Conservation (phyloP, 2,329 filamentous ascomycete species). For the Penicillium sumatraense region DNA sequence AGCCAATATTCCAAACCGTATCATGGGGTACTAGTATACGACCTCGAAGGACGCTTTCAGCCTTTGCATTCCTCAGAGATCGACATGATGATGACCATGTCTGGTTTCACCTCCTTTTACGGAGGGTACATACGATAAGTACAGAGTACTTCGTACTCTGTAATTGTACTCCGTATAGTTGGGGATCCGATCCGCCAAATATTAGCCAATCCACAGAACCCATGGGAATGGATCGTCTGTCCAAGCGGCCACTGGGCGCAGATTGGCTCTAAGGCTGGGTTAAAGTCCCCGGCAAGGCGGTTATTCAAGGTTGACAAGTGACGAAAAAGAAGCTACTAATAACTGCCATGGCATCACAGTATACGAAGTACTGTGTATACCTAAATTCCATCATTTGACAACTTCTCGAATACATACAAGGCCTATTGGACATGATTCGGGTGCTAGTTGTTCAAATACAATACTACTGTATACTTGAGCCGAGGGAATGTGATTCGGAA, state of each 20-base stretch:
- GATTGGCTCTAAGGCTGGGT: constrained; percentile 8
- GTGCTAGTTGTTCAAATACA: background rate
- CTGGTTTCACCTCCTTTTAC: constrained; percentile 30
- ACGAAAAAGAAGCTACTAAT: background rate
- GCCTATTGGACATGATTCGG: no score
- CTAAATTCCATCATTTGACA: background rate
- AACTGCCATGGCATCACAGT: background rate
- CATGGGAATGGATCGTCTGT: constrained; percentile 36
- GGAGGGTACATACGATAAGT: no score
- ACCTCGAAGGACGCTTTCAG: background rate
- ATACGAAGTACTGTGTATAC: background rate
- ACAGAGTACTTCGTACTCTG: no score
- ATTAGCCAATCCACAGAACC: constrained; percentile 22
- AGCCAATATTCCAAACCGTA: no score
- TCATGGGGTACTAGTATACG: no score
- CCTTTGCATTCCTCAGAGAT: constrained; percentile 21
- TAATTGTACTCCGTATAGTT: no score
- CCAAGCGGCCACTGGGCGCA: constrained; percentile 22
- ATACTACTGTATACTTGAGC: background rate
- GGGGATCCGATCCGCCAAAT: constrained; percentile 28
- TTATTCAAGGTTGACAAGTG: background rate
- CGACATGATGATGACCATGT: constrained; percentile 30
- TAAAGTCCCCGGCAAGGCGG: background rate
- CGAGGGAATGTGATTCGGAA: constrained; percentile 3
- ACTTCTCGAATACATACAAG: no score